These are phyloP conservation scores for Clitopilus passeckerianus DNA, from an alignment of 768 basidiomycete species.

Conservation along the genomic window DNA sequence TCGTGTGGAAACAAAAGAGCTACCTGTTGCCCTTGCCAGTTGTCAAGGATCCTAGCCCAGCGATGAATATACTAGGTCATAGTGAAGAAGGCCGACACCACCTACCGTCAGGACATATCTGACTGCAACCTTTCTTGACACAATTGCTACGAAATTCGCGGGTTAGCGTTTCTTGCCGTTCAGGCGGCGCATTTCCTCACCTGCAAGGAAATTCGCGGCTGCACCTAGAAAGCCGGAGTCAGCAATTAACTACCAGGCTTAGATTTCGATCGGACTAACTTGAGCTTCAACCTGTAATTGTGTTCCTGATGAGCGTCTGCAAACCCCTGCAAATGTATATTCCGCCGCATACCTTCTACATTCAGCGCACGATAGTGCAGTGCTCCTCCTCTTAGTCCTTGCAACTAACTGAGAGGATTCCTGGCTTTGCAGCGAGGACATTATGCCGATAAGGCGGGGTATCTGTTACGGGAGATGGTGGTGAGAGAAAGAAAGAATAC, in stretches of 20 bases:
- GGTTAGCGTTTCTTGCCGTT: not conserved
- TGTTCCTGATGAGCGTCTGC: not conserved
- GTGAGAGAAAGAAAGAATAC: slow-evolving; percentile 15
- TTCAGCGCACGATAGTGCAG: slow-evolving; percentile 62
- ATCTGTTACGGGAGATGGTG: slow-evolving; percentile 13
- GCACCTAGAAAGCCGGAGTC: slow-evolving; percentile 34
- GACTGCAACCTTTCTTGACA: slow-evolving; percentile 51
- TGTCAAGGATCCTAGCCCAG: slow-evolving; percentile 52
- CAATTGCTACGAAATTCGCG: slow-evolving; percentile 34
- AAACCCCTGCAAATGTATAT: slow-evolving; percentile 3
- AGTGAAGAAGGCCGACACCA: slow-evolving; percentile 6
- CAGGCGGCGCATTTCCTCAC: slow-evolving; percentile 23
- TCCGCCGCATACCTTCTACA: slow-evolving; percentile 49
- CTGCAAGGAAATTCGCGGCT: slow-evolving; percentile 64
- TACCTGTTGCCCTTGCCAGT: slow-evolving; percentile 74
- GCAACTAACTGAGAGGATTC: slow-evolving; percentile 26
- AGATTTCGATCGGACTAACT: slow-evolving; percentile 33
- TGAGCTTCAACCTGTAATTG: slow-evolving; percentile 53
- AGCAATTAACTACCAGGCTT: slow-evolving; percentile 2
- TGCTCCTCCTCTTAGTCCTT: slow-evolving; percentile 46
- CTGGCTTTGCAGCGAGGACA: slow-evolving; percentile 16
- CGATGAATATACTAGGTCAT: slow-evolving; percentile 6
- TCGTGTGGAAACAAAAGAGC: not conserved
- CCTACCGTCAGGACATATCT: slow-evolving; percentile 65
- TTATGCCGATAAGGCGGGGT: slow-evolving; percentile 13